These are phyloP conservation scores for Orychophragmus violaceus DNA, from an alignment of 345 rosid species.

Conservation along the genomic window DNA sequence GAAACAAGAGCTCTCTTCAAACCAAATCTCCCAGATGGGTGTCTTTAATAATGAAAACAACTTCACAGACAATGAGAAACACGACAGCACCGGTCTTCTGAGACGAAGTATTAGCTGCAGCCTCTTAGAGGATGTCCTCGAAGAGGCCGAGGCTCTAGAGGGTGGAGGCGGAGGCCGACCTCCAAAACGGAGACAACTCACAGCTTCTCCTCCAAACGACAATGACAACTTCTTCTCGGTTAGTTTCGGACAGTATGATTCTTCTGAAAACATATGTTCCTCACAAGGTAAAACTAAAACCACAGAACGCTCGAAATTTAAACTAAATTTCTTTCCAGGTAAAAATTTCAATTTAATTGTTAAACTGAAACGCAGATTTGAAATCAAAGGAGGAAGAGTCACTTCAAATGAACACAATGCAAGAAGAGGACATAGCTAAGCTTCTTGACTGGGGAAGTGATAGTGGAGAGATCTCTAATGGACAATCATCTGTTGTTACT, in stretches of 20 bases:
- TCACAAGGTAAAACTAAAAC: slow-evolving; percentile 9
- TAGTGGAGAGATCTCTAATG: slow-evolving; percentile 39
- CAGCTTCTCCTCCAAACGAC: not conserved
- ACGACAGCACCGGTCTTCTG: not conserved
- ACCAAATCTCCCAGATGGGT: slow-evolving; percentile 32
- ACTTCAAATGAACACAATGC: slow-evolving; percentile 21
- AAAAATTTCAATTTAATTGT: not conserved
- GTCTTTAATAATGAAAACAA: not conserved
- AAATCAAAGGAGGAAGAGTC: slow-evolving; percentile 27
- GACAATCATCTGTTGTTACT: slow-evolving; percentile 36
- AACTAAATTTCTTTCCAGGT: not conserved
- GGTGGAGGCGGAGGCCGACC: not conserved
- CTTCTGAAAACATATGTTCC: not conserved
- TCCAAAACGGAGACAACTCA: slow-evolving; percentile 16
- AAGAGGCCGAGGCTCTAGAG: slow-evolving; percentile 33
- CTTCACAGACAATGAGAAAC: not conserved
- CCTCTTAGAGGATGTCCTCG: slow-evolving; percentile 45
- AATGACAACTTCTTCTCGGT: not conserved
- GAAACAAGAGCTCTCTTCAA: slow-evolving; percentile 66
- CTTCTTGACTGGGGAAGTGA: slow-evolving; percentile 23
- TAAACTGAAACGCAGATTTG: slow-evolving; percentile 14
- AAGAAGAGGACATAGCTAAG: slow-evolving; percentile 42
- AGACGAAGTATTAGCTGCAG: slow-evolving; percentile 19
- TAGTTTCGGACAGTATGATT: not conserved
- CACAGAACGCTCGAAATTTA: not conserved